These are phyloP conservation scores for Eutrema salsugineum DNA, from an alignment of 441 rosid genomes.

Conservation along the genomic window DNA sequence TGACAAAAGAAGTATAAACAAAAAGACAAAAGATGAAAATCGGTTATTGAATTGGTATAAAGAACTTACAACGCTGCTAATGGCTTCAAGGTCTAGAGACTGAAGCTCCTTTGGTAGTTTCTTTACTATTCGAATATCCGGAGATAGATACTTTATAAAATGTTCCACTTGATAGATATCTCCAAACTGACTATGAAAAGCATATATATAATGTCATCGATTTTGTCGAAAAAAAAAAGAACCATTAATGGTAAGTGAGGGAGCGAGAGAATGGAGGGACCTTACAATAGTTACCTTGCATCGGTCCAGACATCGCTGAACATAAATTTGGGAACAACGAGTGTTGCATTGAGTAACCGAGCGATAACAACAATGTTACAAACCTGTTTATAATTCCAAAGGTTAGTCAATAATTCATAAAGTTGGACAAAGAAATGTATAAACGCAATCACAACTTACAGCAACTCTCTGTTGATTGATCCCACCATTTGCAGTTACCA, in stretches of 20 bases:
- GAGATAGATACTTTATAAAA: conserved; percentile 73
- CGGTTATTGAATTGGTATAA: not conserved
- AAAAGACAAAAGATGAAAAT: not conserved
- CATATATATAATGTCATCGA: conserved; percentile 25
- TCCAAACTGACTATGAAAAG: conserved; percentile 71
- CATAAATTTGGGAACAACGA: conserved; percentile 88
- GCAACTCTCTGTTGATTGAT: conserved; percentile 98
- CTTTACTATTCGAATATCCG: conserved; percentile 82
- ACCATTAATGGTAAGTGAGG: not conserved
- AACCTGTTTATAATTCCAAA: conserved; percentile 45
- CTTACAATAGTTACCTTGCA: conserved; percentile 57
- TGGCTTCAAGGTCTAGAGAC: conserved; percentile 85
- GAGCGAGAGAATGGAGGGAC: conserved; percentile 17
- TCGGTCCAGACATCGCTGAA: conserved; percentile 97
- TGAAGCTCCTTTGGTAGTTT: conserved; percentile 77
- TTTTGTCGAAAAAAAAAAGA: not conserved
- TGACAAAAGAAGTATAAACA: conserved; percentile 5
- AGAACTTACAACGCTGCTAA: conserved; percentile 83
- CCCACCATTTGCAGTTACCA: conserved; percentile 97
- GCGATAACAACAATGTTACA: conserved; percentile 95
- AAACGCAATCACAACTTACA: conserved; percentile 47
- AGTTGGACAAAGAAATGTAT: not conserved
- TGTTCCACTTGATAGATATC: conserved; percentile 92
- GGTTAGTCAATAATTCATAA: conserved; percentile 1
- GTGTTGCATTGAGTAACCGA: conserved; percentile 82